These are phyloP conservation scores for Pseudogymnoascus sp. DNA, from an alignment of 2,329 filamentous ascomycete genomes.

Conservation along the genomic window DNA sequence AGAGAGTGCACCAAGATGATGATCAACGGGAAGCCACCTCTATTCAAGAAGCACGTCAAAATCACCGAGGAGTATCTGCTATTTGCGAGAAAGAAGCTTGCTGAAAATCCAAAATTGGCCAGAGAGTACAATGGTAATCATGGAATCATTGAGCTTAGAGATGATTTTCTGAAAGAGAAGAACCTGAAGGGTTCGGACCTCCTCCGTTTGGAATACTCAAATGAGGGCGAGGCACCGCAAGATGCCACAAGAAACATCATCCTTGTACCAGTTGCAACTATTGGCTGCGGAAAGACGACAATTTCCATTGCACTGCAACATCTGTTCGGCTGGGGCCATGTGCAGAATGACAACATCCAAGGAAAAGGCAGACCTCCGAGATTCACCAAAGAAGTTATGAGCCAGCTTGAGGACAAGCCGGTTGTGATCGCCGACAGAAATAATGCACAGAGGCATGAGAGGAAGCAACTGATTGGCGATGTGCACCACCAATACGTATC, in stretches of 20 bases:
- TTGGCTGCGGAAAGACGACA: conserved; percentile 96
- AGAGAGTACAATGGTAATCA: conserved; percentile 78
- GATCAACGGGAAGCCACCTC: conserved; percentile 66
- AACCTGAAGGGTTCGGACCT: conserved; percentile 85
- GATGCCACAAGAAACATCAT: conserved; percentile 62
- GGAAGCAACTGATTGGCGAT: conserved; percentile 79
- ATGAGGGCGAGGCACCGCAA: conserved; percentile 39
- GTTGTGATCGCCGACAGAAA: conserved; percentile 90
- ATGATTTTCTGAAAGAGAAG: conserved; percentile 77
- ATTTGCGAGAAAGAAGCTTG: conserved; percentile 69
- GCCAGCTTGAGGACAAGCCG: conserved; percentile 53
- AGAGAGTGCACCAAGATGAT: conserved; percentile 90
- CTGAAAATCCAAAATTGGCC: conserved; percentile 57
- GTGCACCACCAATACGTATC: conserved; percentile 53
- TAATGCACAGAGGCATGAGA: conserved; percentile 82
- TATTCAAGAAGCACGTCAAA: conserved; percentile 74
- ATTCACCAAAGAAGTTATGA: conserved; percentile 66
- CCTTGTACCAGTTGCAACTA: conserved; percentile 83
- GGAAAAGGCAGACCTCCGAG: conserved; percentile 68
- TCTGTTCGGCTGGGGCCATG: conserved; percentile 83
- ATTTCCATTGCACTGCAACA: conserved; percentile 72
- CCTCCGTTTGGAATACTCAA: conserved; percentile 62
- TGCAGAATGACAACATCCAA: conserved; percentile 94
- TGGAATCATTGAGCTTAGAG: conserved; percentile 83
- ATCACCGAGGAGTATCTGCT: conserved; percentile 88